A percentile compares a stretch with the other conserved stretches of the same genome.
phyloP scores from a whole-genome alignment of 2,329 filamentous ascomycete genomes.

The Pestalotiopsis sp. region DNA sequence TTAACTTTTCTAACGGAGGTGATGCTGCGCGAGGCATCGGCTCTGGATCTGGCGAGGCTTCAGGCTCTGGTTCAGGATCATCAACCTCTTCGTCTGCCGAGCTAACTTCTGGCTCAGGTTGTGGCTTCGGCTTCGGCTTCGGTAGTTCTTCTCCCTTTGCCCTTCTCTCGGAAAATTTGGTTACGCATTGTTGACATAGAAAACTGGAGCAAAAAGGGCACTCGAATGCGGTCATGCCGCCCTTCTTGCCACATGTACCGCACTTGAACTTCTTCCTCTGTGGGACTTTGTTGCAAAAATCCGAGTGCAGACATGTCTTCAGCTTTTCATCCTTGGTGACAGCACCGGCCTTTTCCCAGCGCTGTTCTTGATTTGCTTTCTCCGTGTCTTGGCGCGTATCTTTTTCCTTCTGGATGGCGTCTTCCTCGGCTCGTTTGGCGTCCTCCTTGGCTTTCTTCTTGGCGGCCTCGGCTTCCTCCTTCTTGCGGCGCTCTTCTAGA shows the following conservation, averaged over 20 bases:
- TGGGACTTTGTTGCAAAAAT: constrained; percentile 21
- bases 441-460: constrained; percentile 12
- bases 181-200: constrained; percentile 27
- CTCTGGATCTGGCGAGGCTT: neutral
- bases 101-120: neutral
- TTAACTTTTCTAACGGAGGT: neutral
- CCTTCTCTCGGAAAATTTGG: constrained; percentile 19
- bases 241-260: constrained; percentile 19
- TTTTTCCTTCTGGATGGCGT: constrained; percentile 5
- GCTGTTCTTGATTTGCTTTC: constrained; percentile 20
- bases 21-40: neutral
- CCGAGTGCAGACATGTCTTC: constrained; percentile 24
- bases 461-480: constrained; percentile 7
- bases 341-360: constrained; percentile 18
- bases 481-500: constrained; percentile 3
- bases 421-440: constrained; percentile 16
- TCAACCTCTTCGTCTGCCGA: neutral
- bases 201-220: constrained; percentile 24
- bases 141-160: constrained; percentile 8
- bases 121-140: neutral
- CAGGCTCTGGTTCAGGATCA: neutral
- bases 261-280: constrained; percentile 28
- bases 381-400: constrained; percentile 11
- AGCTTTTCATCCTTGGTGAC: constrained; percentile 21
- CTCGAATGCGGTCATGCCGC: constrained; percentile 25